Percentiles rank a stretch among this genome's conserved stretches.
phyloP scores from a whole-genome alignment of 352 stramenopile species.

The Pythium grandisporangium region DNA sequence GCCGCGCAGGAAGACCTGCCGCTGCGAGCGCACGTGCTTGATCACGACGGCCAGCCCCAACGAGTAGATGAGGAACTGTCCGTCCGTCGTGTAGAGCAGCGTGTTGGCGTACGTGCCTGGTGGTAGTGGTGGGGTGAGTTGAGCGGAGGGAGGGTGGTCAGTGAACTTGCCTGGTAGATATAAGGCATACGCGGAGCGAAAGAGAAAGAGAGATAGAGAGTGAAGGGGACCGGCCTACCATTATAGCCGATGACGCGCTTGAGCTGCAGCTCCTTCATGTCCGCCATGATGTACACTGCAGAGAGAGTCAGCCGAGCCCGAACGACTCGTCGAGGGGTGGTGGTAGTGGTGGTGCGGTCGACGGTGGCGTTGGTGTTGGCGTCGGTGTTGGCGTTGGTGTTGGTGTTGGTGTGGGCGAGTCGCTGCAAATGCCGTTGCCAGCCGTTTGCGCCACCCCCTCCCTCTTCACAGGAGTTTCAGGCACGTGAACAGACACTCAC shows the following conservation, averaged over 20 bases:
- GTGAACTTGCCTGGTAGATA: slow-evolving; percentile 15
- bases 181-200: neutral
- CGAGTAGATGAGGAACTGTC: slow-evolving; percentile 80
- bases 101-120: slow-evolving; percentile 55
- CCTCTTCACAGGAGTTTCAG: too few relatives aligned
- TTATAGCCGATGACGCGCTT: slow-evolving; percentile 78
- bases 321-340: too few relatives aligned
- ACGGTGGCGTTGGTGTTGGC: too few relatives aligned
- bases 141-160: too few relatives aligned
- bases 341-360: too few relatives aligned
- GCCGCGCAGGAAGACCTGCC: slow-evolving; percentile 87
- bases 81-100: slow-evolving; percentile 72
- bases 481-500: too few relatives aligned
- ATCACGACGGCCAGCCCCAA: slow-evolving; percentile 81
- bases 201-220: neutral
- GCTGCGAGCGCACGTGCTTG: slow-evolving; percentile 63
- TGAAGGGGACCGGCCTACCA: slow-evolving; percentile 21
- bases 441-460: too few relatives aligned
- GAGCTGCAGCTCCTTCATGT: slow-evolving; percentile 66
- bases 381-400: too few relatives aligned
- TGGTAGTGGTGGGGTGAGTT: too few relatives aligned
- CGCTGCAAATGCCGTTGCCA: too few relatives aligned
- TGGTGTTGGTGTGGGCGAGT: too few relatives aligned
- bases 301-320: too few relatives aligned
- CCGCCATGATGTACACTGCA: slow-evolving; percentile 35